phyloP scores from a whole-genome alignment of 768 basidiomycete species.

The Hortiboletus campestris region DNA sequence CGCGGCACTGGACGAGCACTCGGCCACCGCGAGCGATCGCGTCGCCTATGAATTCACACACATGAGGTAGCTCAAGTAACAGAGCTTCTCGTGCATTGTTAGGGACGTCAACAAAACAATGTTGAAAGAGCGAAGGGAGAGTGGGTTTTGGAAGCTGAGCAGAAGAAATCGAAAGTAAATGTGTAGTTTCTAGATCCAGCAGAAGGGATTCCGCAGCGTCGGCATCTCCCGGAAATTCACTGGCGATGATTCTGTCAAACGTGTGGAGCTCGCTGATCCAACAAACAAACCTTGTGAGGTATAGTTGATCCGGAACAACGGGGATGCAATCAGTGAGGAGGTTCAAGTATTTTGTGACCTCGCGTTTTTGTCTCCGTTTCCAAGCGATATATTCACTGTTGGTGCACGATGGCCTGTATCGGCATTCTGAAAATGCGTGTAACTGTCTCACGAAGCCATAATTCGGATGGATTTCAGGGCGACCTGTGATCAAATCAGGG shows the following conservation, averaged over 20 bases:
- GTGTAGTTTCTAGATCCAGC: constrained; percentile 49
- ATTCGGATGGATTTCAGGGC: constrained; percentile 40
- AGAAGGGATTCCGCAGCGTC: constrained; percentile 51
- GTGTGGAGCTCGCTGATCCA: background rate
- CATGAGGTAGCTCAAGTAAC: constrained; percentile 44
- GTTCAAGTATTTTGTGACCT: constrained; percentile 52
- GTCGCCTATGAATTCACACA: constrained; percentile 45
- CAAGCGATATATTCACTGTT: constrained; percentile 53
- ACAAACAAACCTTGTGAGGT: constrained; percentile 46
- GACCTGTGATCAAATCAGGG: constrained; percentile 27
- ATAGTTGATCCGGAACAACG: constrained; percentile 48
- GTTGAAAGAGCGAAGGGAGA: constrained; percentile 33
- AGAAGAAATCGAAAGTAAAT: constrained; percentile 55
- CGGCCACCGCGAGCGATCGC: constrained; percentile 41
- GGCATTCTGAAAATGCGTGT: constrained; percentile 50
- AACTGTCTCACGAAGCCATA: constrained; percentile 60
- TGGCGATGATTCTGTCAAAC: constrained; percentile 17
- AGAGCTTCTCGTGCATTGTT: constrained; percentile 39
- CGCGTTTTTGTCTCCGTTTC: constrained; percentile 54
- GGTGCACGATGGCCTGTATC: constrained; percentile 41
- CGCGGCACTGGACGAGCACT: constrained; percentile 53
- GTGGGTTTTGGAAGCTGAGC: constrained; percentile 38
- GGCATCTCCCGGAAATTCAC: constrained; percentile 57
- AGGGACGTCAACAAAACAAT: constrained; percentile 43
- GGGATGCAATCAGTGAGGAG: constrained; percentile 50